phyloP scores from a whole-genome alignment of 2,329 filamentous ascomycete genomes.

The Alternaria solani region DNA sequence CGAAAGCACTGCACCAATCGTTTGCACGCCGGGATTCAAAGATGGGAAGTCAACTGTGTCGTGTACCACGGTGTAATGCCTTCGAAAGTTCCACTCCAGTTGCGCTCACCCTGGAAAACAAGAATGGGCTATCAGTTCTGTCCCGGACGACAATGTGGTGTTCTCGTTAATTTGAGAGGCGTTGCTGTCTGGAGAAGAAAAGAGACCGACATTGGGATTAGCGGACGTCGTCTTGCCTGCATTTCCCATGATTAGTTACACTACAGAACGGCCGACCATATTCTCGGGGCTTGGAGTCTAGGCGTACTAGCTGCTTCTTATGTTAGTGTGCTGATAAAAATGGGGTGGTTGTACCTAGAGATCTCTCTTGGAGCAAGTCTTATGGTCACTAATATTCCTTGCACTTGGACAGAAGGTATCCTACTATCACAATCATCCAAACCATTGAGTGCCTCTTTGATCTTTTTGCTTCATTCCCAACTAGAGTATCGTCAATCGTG shows the following conservation, averaged over 20 bases:
- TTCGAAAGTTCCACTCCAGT: background rate
- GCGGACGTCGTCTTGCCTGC: background rate
- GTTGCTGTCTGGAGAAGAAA: background rate
- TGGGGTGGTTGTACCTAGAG: background rate
- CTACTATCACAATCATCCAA: background rate
- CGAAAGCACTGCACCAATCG: conserved; percentile 4
- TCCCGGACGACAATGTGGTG: background rate
- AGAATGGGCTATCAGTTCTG: conserved; percentile 5
- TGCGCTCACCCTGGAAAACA: conserved; percentile 3
- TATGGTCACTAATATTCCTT: background rate
- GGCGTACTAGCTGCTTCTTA: background rate
- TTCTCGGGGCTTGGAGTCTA: background rate
- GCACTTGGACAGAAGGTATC: background rate
- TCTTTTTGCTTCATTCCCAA: background rate
- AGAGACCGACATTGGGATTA: background rate
- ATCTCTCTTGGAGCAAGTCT: background rate
- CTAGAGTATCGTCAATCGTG: too few species aligned
- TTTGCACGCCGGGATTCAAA: conserved; percentile 10
- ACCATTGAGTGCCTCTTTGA: background rate
- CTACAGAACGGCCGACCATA: background rate
- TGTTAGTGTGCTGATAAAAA: background rate
- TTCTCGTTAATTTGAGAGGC: background rate
- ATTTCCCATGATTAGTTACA: background rate
- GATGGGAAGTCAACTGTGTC: background rate
- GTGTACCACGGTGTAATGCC: background rate